Percentiles rank a stretch among this genome's conserved stretches.
Evolutionary conservation across 352 stramenopile genomes (phyloP).

Genomic region (Pythium myriotylum): DNA sequence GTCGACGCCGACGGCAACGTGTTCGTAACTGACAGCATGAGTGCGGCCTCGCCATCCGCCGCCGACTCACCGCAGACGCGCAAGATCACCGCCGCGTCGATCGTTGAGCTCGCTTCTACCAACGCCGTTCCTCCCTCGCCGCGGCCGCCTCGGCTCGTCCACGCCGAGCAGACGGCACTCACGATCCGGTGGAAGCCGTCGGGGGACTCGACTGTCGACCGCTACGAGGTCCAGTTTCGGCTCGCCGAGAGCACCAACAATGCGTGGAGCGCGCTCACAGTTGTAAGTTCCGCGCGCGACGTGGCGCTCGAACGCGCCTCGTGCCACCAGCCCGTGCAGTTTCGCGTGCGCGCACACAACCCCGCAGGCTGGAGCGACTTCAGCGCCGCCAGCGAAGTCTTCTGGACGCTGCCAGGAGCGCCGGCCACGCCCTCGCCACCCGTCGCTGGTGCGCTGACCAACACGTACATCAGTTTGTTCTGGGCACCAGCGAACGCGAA

Average conservation of each 20-base stretch:
- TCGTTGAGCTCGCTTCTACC: conserved; percentile 54
- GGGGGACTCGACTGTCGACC: conserved; percentile 62
- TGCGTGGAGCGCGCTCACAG: conserved; percentile 46
- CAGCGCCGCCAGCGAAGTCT: conserved; percentile 44
- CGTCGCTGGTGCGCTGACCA: conserved; percentile 55
- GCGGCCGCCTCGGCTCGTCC: conserved; percentile 46
- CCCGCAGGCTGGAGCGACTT: conserved; percentile 70
- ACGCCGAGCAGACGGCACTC: conserved; percentile 54
- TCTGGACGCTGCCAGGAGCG: conserved; percentile 61
- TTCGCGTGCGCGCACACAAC: conserved; percentile 69
- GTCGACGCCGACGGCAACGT: conserved; percentile 73
- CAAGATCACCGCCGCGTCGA: conserved; percentile 67
- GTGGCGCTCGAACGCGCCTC: conserved; percentile 42
- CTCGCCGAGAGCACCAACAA: conserved; percentile 49
- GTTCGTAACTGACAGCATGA: conserved; percentile 55
- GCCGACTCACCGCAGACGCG: conserved; percentile 26
- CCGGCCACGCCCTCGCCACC: conserved; percentile 48
- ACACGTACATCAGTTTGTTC: conserved; percentile 75
- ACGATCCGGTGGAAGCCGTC: conserved; percentile 64
- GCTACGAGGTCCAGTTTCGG: conserved; percentile 75
- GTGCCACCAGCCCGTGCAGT: conserved; percentile 58
- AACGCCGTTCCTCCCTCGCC: conserved; percentile 40
- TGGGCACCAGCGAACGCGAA: conserved; percentile 65
- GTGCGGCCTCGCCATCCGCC: neutral
- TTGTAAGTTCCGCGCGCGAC: conserved; percentile 40